Base-by-base conservation (phyloP, 2,329 filamentous ascomycete species). In the Aspergillus pseudoviridinutans region DNA sequence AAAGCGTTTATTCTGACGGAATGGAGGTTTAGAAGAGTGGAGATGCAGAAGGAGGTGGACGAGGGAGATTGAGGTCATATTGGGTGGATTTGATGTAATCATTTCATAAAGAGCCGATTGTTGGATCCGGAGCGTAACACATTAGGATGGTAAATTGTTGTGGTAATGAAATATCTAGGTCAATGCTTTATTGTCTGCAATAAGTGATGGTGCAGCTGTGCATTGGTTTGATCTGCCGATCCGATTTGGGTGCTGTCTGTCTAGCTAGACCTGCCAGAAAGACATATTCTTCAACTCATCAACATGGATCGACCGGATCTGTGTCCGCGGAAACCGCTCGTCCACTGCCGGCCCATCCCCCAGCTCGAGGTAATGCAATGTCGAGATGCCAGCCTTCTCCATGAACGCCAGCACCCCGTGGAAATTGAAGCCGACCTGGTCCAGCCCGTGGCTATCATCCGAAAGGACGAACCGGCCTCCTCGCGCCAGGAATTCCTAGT, bases 391-490 rank as follows among this genome's bases (percentile, higher is more conserved):
- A 22, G 68, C 67, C 7, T 61, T 81, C 61, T 85, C 81, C 56
- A 96, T 77, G 71, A 90, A 96, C 1, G 84, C 80, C 57, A 95
- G 75, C 4, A 89, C 85, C 44, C 83, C 84, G 49, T 73, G 70
- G 76, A 94, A 97, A 71, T 96, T 93, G 52, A 91, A 87, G n/a
- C 87, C 91, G 4, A 99, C 83, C 71, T 99, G 93, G 2, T 84
- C 88, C 58, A 91, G 83, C 42, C 90, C 90, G 77, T 99, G 94
- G 72, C 92, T 96, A 75, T 99, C 94, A 73, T 99, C 94, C 6
- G 91, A 96, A 66, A 99, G 82, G 54, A 91, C 95, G 74, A 97
- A 96, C 59, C 84, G 84, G 25, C 94, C 92, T 25, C 87, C 87
- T 66, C 90, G 81, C 7, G 75, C 76, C 54, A 92, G 69, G 79